Evolutionary conservation across 768 basidiomycete genomes (phyloP).

Genomic region (Rhizopogon rudus): DNA sequence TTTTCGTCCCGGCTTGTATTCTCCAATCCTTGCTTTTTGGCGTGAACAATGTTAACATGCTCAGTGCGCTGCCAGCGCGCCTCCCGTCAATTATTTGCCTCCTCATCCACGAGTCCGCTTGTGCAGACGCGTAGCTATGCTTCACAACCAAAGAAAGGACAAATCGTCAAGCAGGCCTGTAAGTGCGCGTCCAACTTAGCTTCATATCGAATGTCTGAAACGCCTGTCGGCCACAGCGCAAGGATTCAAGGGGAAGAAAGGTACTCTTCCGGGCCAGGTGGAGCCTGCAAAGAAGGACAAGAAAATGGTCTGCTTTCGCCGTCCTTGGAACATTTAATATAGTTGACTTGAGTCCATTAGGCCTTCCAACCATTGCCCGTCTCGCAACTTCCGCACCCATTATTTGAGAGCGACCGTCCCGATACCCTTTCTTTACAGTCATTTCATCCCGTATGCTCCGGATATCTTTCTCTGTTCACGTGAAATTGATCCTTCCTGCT

Average conservation of each 20-base stretch:
- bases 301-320: background rate
- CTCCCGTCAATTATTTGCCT: background rate
- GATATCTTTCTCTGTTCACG: background rate
- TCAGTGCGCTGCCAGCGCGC: background rate
- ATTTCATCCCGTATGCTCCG: slow-evolving; percentile 37
- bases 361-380: slow-evolving; percentile 39
- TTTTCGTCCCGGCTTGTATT: background rate
- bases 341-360: slow-evolving; percentile 18
- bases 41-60: background rate
- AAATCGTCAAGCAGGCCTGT: background rate
- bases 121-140: slow-evolving; percentile 2
- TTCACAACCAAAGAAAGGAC: slow-evolving; percentile 1
- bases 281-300: background rate
- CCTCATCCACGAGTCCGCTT: background rate
- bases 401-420: slow-evolving; percentile 36
- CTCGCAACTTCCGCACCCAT: slow-evolving; percentile 31
- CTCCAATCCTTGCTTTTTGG: too few relatives aligned
- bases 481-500: slow-evolving; percentile 1
- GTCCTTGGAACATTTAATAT: background rate
- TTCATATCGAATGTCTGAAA: background rate
- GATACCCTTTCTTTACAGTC: slow-evolving; percentile 32
- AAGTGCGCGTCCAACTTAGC: background rate
- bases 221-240: background rate
- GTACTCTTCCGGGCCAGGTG: background rate
- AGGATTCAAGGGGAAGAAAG: background rate